These are phyloP conservation scores for Flaveria trinervia DNA, from an alignment of 129 eudicot species.

Conservation along the genomic window DNA sequence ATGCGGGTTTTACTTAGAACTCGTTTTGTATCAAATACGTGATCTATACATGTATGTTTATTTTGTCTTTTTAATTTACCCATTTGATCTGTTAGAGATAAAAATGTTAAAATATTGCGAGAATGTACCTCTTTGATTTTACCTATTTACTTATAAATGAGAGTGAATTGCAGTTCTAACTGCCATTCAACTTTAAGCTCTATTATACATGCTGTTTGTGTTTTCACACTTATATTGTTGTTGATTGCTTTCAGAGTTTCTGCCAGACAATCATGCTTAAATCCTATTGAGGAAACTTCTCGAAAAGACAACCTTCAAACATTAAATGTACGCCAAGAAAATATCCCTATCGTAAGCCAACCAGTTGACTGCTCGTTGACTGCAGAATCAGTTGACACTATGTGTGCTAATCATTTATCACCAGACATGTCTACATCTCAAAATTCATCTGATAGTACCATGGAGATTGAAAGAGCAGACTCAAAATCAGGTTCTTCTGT, in stretches of 20 bases:
- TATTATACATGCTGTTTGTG: not conserved
- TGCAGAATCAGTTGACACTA: constrained; percentile 29
- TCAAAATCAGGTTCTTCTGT: constrained; percentile 30
- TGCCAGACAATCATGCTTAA: constrained; percentile 53
- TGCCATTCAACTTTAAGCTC: constrained; percentile 10
- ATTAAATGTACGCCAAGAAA: constrained; percentile 28
- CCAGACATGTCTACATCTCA: constrained; percentile 29
- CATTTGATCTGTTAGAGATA: not conserved
- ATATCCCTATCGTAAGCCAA: constrained; percentile 16
- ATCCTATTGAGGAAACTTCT: constrained; percentile 46
- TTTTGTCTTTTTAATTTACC: not conserved
- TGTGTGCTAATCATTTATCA: constrained; percentile 21
- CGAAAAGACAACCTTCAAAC: constrained; percentile 32
- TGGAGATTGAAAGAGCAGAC: constrained; percentile 37
- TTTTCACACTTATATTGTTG: constrained; percentile 9
- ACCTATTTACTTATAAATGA: constrained; percentile 4
- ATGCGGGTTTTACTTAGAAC: not conserved
- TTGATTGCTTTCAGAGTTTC: constrained; percentile 37
- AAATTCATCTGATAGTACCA: constrained; percentile 30
- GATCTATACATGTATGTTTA: not conserved
- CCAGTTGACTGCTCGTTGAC: constrained; percentile 33
- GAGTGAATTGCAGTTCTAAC: not conserved
- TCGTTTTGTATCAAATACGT: not conserved
- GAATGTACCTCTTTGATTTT: not conserved
- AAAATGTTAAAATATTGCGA: not conserved